Conservation (phyloP, 2,329 filamentous ascomycete genomes). For the Ustulina deusta region DNA sequence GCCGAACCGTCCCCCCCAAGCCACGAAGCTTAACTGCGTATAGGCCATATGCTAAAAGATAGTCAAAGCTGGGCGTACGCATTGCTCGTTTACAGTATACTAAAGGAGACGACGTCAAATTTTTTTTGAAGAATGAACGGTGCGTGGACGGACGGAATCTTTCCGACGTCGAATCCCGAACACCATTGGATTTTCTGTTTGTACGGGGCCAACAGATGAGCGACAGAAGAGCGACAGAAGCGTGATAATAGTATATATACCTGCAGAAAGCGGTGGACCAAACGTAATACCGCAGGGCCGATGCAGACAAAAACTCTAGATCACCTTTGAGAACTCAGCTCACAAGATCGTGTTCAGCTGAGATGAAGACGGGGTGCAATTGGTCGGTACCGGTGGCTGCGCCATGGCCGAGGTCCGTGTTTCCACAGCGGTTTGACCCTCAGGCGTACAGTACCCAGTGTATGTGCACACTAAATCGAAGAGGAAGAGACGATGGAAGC, state of each 20-base stretch:
- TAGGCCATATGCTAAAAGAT: conserved; percentile 21
- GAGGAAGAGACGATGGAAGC: conserved; percentile 21
- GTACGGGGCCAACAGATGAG: conserved; percentile 1
- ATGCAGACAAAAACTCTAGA: conserved; percentile 3
- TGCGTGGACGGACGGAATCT: background rate
- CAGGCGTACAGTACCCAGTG: background rate
- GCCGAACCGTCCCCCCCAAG: conserved; percentile 12
- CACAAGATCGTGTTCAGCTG: conserved; percentile 13
- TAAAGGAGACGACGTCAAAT: background rate
- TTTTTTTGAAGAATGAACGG: background rate
- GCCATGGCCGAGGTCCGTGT: conserved; percentile 15
- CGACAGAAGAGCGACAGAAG: background rate
- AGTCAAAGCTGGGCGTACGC: conserved; percentile 24
- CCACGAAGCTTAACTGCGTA: conserved; percentile 28
- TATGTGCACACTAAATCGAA: background rate
- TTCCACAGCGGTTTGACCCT: conserved; percentile 15
- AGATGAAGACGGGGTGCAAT: conserved; percentile 9
- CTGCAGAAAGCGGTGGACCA: background rate
- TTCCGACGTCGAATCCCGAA: background rate
- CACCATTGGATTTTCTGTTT: background rate
- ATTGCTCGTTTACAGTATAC: background rate
- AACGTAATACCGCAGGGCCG: background rate
- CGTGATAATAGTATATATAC: background rate
- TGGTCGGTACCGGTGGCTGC: background rate
- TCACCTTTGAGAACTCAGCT: background rate